Percentiles rank a stretch among this genome's conserved stretches.
phyloP scores from a whole-genome alignment of 1,284 basidiomycete species.

The Bondarzewia mesenterica region DNA sequence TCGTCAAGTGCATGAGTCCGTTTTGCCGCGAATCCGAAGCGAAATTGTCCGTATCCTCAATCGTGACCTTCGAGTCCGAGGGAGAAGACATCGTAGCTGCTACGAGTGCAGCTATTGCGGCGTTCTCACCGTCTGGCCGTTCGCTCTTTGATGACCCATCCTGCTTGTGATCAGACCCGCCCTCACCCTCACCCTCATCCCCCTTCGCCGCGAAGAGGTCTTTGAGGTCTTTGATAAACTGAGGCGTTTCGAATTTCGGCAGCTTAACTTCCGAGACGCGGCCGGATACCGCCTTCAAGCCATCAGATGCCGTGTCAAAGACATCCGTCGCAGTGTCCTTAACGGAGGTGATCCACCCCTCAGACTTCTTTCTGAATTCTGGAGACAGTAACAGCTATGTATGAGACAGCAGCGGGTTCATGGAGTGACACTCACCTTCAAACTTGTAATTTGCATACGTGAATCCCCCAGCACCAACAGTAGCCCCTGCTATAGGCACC shows the following conservation, averaged over 20 bases:
- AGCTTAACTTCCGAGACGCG: slow-evolving; percentile 54
- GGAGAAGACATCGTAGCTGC: slow-evolving; percentile 70
- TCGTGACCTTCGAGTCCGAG: slow-evolving; percentile 40
- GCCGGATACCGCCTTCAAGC: slow-evolving; percentile 49
- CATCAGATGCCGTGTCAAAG: slow-evolving; percentile 59
- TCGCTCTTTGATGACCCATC: slow-evolving; percentile 16
- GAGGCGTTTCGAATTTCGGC: slow-evolving; percentile 61
- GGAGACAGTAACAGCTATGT: neutral
- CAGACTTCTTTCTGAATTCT: slow-evolving; percentile 67
- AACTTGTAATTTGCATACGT: slow-evolving; percentile 93
- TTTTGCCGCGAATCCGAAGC: slow-evolving; percentile 42
- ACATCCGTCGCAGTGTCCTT: slow-evolving; percentile 63
- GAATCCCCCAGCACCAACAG: slow-evolving; percentile 82
- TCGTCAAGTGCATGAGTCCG: slow-evolving; percentile 86
- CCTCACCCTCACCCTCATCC: slow-evolving; percentile 19
- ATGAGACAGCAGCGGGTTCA: neutral
- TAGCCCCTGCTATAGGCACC: slow-evolving; percentile 78
- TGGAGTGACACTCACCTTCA: slow-evolving; percentile 53
- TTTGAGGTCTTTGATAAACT: slow-evolving; percentile 68
- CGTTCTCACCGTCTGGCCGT: slow-evolving; percentile 46
- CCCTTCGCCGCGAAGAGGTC: slow-evolving; percentile 47
- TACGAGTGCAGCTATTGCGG: slow-evolving; percentile 61
- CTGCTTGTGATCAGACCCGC: slow-evolving; percentile 18
- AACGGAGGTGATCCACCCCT: slow-evolving; percentile 54
- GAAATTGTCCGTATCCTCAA: slow-evolving; percentile 27